Percentiles rank a stretch among this genome's conserved stretches.
These are phyloP conservation scores for Aspergillus taichungensis DNA, from an alignment of 495 filamentous ascomycete genomes.

Conservation along the genomic window DNA sequence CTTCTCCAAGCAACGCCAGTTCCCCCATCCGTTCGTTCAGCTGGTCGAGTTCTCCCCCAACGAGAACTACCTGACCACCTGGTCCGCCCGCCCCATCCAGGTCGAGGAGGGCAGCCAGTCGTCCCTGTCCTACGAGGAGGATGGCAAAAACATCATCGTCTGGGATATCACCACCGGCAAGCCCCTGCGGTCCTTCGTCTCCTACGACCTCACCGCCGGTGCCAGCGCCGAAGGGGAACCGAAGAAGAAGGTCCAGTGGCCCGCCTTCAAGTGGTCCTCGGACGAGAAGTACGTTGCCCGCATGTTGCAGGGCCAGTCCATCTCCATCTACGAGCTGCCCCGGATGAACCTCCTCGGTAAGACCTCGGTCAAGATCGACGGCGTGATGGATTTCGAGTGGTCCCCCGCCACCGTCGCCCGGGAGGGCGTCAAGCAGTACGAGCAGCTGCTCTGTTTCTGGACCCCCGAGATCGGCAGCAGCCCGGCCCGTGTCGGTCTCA, in stretches of 20 bases:
- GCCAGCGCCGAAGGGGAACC: conserved; percentile 50
- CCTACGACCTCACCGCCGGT: conserved; percentile 62
- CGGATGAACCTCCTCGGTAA: conserved; percentile 86
- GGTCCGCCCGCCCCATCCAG: conserved; percentile 85
- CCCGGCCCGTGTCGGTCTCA: conserved; percentile 91
- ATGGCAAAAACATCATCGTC: conserved; percentile 97
- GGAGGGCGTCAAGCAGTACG: conserved; percentile 77
- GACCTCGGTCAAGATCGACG: conserved; percentile 87
- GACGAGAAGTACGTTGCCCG: conserved; percentile 96
- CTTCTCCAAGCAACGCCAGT: conserved; percentile 85
- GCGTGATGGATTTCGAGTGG: conserved; percentile 97
- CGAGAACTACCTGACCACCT: conserved; percentile 91
- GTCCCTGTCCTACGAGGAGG: conserved; percentile 76
- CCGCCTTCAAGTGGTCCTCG: conserved; percentile 97
- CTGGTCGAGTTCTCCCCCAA: conserved; percentile 89
- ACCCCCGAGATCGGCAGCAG: conserved; percentile 97
- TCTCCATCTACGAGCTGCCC: conserved; percentile 91
- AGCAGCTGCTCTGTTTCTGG: conserved; percentile 97
- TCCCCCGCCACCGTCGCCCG: conserved; percentile 70
- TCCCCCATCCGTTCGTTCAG: conserved; percentile 91
- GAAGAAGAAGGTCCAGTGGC: conserved; percentile 93
- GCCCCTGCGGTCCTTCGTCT: conserved; percentile 83
- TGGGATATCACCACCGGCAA: conserved; percentile 93
- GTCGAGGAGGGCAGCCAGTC: conserved; percentile 79
- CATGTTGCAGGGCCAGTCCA: conserved; percentile 76